These are phyloP conservation scores for Helotiales sp. DNA, from an alignment of 2,329 filamentous ascomycete genomes.

Conservation along the genomic window DNA sequence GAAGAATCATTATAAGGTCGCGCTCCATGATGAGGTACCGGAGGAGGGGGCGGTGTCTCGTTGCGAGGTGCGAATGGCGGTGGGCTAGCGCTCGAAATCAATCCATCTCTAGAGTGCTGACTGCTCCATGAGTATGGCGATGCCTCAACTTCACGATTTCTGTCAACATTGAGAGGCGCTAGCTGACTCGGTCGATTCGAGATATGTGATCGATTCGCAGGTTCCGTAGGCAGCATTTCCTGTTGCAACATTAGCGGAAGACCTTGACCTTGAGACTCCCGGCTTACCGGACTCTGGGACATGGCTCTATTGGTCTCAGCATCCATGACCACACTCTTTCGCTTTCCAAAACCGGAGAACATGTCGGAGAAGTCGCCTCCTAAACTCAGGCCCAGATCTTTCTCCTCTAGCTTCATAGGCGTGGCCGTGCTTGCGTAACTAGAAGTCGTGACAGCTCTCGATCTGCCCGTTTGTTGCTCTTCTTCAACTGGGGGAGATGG, in stretches of 20 bases:
- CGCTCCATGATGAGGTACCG: constrained; percentile 26
- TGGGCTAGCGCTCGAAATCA: constrained; percentile 33
- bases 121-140: constrained; percentile 35
- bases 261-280: not conserved
- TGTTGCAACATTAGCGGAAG: constrained; percentile 17
- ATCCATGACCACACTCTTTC: constrained; percentile 31
- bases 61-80: constrained; percentile 17
- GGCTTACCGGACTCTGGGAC: constrained; percentile 32
- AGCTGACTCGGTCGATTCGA: constrained; percentile 26
- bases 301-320: constrained; percentile 24
- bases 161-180: constrained; percentile 32
- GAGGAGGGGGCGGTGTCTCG: constrained; percentile 20
- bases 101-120: constrained; percentile 32
- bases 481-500: constrained; percentile 26
- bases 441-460: constrained; percentile 32
- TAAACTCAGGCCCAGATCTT: constrained; percentile 32
- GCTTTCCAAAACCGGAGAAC: constrained; percentile 35
- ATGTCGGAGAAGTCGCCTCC: constrained; percentile 38
- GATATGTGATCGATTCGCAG: constrained; percentile 22
- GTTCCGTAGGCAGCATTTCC: constrained; percentile 25
- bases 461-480: constrained; percentile 22
- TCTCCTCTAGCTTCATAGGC: constrained; percentile 32
- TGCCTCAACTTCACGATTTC: constrained; percentile 27
- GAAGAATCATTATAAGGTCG: constrained; percentile 11
- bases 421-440: constrained; percentile 38